Evolutionary conservation across 2,329 filamentous ascomycete species (phyloP).

Genomic region (Periconia sp.): DNA sequence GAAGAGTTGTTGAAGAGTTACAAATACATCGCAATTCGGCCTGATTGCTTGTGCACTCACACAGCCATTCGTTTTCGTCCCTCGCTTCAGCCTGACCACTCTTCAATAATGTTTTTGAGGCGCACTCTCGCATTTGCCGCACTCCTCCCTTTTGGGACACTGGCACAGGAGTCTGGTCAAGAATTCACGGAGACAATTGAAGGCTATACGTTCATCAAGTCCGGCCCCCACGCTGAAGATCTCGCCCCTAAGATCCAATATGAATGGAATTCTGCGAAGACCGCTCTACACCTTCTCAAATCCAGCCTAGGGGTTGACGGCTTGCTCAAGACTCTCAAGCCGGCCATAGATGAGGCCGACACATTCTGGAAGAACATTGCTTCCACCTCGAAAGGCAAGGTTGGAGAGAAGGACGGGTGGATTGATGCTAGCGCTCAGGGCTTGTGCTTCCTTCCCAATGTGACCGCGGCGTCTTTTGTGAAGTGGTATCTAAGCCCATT

Average conservation of each 20-base stretch:
- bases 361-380: slow-evolving; percentile 5
- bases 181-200: slow-evolving; percentile 3
- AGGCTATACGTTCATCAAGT: slow-evolving; percentile 10
- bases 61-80: no score
- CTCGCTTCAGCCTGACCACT: background rate
- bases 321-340: slow-evolving; percentile 2
- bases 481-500: slow-evolving; percentile 4
- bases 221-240: slow-evolving; percentile 1
- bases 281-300: slow-evolving; percentile 7
- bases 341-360: slow-evolving; percentile 9
- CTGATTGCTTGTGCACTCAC: no score
- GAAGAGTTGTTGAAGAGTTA: no score
- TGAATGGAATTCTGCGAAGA: slow-evolving; percentile 4
- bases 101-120: background rate
- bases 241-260: slow-evolving; percentile 5
- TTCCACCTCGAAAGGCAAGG: slow-evolving; percentile 2
- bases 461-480: slow-evolving; percentile 7
- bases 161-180: background rate
- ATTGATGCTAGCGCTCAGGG: slow-evolving; percentile 2
- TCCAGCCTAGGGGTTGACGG: slow-evolving; percentile 1
- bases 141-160: background rate
- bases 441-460: slow-evolving; percentile 7
- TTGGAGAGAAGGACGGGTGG: slow-evolving; percentile 5
- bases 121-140: background rate
- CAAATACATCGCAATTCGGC: no score